These are phyloP conservation scores for Castanea crenata DNA, from an alignment of 306 rosid species.

Conservation along the genomic window DNA sequence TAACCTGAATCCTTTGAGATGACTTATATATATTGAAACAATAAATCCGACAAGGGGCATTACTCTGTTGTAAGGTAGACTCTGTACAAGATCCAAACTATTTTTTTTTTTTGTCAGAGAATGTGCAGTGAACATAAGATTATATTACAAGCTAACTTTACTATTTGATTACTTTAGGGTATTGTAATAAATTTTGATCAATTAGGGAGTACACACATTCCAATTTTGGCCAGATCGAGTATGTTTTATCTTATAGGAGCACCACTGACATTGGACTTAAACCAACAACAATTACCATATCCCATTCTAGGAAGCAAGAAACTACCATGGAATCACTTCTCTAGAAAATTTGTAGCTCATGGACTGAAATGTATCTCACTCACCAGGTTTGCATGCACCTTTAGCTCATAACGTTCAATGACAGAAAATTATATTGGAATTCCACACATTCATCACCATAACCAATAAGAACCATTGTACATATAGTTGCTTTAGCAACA, in stretches of 20 bases:
- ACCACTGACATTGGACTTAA: no score
- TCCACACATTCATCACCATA: constrained; percentile 4
- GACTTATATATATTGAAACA: neutral
- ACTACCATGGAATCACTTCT: no score
- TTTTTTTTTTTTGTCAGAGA: neutral
- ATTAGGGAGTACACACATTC: no score
- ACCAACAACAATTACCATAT: no score
- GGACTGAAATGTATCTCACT: no score
- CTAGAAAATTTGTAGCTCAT: no score
- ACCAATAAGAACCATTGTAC: constrained; percentile 20
- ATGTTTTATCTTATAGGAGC: no score
- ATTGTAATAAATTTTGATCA: neutral
- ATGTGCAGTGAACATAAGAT: neutral
- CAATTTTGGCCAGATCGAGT: no score
- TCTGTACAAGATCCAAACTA: neutral
- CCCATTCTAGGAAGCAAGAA: no score
- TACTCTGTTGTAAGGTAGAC: neutral
- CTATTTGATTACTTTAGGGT: neutral
- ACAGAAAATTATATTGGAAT: neutral
- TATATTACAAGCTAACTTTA: neutral
- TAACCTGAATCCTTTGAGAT: no score
- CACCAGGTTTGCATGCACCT: no score
- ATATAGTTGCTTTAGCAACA: constrained; percentile 23
- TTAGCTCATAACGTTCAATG: neutral
- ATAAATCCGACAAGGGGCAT: neutral